Base-by-base conservation (phyloP, 2,329 filamentous ascomycete genomes). In the Colletotrichum nymphaeae region DNA sequence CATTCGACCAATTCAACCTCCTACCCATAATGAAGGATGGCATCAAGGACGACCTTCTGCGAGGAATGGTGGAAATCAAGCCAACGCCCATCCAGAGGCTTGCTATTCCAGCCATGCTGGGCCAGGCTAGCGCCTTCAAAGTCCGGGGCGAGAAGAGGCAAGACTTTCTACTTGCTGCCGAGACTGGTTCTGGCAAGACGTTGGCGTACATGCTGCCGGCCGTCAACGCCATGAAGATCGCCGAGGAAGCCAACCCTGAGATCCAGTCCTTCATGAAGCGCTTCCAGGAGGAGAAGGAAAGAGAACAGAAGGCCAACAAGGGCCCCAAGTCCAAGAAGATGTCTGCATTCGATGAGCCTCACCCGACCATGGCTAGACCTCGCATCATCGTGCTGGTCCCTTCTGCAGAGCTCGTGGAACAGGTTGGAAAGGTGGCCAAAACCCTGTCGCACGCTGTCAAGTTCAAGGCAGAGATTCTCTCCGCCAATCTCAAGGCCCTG, bases 141-240 rank as follows among this genome's bases (percentile, higher is more conserved):
- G 68, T 74, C 63, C 78, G 79, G 3, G 79, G 69, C 32, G 64
- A 69, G 2, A 68, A 78, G 69, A 88, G 79, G 76, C 83, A 84
- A 73, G 89, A 86, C 84, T 98, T 94, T 79, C 88, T 99, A 14
- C 87, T 99, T 63, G 97, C 97, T 4, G 97, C 97, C 12, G 97
- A 99, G 86, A 99, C 97, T 0, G 97, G 97, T 14, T 98, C 97
- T 0, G 97, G 97, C 73, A 99, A 99, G 86, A 99, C 97, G 1
- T 86, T 99, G 74, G 95, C 97, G 9, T 99, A 99, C 80, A 86
- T 98, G 5, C 84, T 98, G 5, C 97, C 97, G 0, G 89, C 93
- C 19, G 87, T 99, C 65, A 92, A 99, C 83, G 93, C 94, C 9
- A 83, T 99, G 78, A 99, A 99, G 84, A 86, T 90, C 42, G 91